phyloP scores from a whole-genome alignment of 306 rosid species.

The Ormosia semicastrata region DNA sequence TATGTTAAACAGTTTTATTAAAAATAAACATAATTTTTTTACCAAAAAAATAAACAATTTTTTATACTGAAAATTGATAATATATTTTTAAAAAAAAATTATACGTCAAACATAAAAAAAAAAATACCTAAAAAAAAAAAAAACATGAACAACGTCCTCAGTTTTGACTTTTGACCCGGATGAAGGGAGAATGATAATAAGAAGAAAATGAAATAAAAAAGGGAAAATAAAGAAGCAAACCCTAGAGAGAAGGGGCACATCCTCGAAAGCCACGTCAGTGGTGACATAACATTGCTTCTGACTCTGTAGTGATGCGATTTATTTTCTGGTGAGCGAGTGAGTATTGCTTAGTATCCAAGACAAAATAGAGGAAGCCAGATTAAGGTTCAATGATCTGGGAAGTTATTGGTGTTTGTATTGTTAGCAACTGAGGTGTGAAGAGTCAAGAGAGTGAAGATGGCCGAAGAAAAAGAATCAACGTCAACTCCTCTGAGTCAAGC shows the following conservation, averaged over 20 bases:
- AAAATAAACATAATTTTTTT: too few relatives aligned
- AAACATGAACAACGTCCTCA: too few relatives aligned
- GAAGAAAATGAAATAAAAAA: not conserved
- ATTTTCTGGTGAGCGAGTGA: not conserved
- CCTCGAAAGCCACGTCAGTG: slow-evolving; percentile 23
- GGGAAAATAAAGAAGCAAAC: not conserved
- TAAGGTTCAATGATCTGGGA: not conserved
- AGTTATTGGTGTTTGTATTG: not conserved
- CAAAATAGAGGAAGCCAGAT: not conserved
- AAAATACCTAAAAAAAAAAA: too few relatives aligned
- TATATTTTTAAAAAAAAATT: too few relatives aligned
- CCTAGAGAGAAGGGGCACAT: not conserved
- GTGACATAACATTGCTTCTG: not conserved
- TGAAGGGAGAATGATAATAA: not conserved
- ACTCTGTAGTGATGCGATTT: not conserved
- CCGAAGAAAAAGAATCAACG: slow-evolving; percentile 79
- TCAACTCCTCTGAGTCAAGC: slow-evolving; percentile 85
- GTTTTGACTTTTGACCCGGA: too few relatives aligned
- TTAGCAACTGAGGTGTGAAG: not conserved
- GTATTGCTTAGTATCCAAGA: slow-evolving; percentile 24
- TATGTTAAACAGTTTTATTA: too few relatives aligned
- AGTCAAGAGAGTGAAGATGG: slow-evolving; percentile 39
- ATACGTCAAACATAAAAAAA: too few relatives aligned
- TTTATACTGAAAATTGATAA: too few relatives aligned
- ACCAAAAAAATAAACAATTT: too few relatives aligned